Evolutionary conservation across 1,284 basidiomycete genomes (phyloP), one percentile per base, ranked within the genome.

Genomic region (Ceratorhiza oryzae-sativae): DNA sequence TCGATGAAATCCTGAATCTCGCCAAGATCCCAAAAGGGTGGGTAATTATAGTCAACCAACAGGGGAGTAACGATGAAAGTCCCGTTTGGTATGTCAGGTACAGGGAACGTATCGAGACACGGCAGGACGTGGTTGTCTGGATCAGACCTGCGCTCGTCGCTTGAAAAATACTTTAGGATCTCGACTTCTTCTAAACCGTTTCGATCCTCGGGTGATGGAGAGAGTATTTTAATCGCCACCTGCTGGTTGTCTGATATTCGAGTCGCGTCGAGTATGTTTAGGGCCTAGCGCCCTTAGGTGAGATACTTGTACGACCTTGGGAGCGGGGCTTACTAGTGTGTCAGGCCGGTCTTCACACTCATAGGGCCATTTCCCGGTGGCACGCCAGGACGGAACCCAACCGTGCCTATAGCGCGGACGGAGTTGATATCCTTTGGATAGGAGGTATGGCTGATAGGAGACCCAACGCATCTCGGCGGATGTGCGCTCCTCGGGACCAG

Each of bases 361-460:
- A 20, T 42, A n/a, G 6, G 27, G 23, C 3, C 25, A 13, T 23
- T 41, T n/a, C 12, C 34, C 46, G 36, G 34, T 55, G 4, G 4
- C 20, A 15, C 27, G n/a, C 65, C 65, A 70, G 1, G 65, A 70
- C 25, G 65, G 65, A 10, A 46, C 30, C 65, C 65, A 70, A 18
- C 45, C 65, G 25, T 53, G 65, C 12, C 45, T 20, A 48, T 70
- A 70, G 10, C 65, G 45, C 10, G 65, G 65, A 41, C 65, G 65
- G 10, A 70, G 42, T 2, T 70, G 4, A 18, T 70, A 70, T 2
- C 65, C 65, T 41, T 58, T 70, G 6, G 65, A 58, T 18, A 70
- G 51, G 23, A 70, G 55, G 53, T 70, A 70, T n/a, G 65, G 65
- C 27, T 70, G 65, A 20, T 56, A 70, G n/a, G 65, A 58, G 5